Evolutionary conservation across 2,329 filamentous ascomycete genomes (phyloP).

Genomic region (Talaromyces amestolkiae): DNA sequence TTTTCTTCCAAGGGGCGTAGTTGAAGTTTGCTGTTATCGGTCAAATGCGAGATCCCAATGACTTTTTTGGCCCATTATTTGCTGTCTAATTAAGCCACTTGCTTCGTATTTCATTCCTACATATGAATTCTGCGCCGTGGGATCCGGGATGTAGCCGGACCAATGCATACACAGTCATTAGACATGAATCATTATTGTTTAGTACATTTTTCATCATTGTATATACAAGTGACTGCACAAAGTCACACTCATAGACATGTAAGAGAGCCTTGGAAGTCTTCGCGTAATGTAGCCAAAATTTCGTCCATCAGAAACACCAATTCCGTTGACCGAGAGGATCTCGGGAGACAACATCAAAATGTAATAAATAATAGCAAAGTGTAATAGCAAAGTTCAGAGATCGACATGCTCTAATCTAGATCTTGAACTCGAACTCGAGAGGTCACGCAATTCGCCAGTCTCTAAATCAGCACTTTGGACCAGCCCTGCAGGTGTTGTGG

Average conservation of each 20-base stretch:
- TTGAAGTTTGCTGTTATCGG: background rate
- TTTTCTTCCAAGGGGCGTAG: background rate
- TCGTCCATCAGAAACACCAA: background rate
- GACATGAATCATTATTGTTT: background rate
- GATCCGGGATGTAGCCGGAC: background rate
- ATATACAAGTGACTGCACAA: background rate
- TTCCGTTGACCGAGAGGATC: background rate
- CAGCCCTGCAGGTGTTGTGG: background rate
- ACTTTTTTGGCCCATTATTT: background rate
- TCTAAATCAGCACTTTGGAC: background rate
- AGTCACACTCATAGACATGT: background rate
- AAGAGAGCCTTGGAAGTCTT: background rate
- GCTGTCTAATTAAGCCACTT: background rate
- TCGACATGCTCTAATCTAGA: background rate
- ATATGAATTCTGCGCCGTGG: background rate
- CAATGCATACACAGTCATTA: background rate
- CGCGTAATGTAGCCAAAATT: background rate
- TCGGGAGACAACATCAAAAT: background rate
- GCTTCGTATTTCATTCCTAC: background rate
- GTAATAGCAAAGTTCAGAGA: background rate
- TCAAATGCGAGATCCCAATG: background rate
- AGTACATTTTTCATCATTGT: background rate
- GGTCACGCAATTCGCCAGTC: background rate
- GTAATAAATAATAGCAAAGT: background rate
- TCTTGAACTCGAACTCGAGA: background rate